phyloP scores from a whole-genome alignment of 2,329 filamentous ascomycete genomes.

The Sarocladium oryzae region DNA sequence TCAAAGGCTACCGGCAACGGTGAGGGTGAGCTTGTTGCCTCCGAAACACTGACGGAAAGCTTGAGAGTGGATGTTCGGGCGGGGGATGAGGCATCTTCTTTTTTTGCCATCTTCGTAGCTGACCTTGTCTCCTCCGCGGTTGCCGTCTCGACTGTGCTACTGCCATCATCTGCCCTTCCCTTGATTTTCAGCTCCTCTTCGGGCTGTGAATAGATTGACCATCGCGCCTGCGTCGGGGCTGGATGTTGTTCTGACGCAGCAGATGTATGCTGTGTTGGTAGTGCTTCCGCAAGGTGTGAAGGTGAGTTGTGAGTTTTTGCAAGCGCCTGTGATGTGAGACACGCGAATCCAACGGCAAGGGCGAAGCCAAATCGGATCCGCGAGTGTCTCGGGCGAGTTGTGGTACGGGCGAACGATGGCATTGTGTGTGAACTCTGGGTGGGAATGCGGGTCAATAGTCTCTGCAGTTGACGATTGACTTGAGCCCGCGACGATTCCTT shows the following conservation, averaged over 20 bases:
- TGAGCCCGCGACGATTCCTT: not conserved
- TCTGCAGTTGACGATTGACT: not conserved
- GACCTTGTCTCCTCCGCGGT: too few species aligned
- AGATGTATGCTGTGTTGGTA: not conserved
- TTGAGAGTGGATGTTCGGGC: conserved; percentile 12
- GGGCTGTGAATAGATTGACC: not conserved
- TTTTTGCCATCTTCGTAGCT: not conserved
- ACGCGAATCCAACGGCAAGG: not conserved
- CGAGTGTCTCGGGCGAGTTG: conserved; percentile 5
- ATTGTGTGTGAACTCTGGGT: not conserved
- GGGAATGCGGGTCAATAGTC: conserved; percentile 1
- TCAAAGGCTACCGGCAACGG: conserved; percentile 62
- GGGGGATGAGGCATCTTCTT: conserved; percentile 9
- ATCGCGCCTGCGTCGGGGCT: not conserved
- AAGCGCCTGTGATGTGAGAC: not conserved
- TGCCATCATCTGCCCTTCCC: conserved; percentile 8
- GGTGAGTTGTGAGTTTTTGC: not conserved
- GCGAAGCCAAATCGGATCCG: not conserved
- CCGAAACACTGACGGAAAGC: conserved; percentile 16
- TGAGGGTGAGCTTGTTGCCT: conserved; percentile 19
- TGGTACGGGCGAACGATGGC: not conserved
- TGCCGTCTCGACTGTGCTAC: conserved; percentile 10
- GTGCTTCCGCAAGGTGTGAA: not conserved
- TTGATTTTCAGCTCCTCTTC: not conserved
- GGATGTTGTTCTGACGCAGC: not conserved